Evolutionary conservation across 2,329 filamentous ascomycete species (phyloP).

Genomic region (Pseudocercospora fijiensis): DNA sequence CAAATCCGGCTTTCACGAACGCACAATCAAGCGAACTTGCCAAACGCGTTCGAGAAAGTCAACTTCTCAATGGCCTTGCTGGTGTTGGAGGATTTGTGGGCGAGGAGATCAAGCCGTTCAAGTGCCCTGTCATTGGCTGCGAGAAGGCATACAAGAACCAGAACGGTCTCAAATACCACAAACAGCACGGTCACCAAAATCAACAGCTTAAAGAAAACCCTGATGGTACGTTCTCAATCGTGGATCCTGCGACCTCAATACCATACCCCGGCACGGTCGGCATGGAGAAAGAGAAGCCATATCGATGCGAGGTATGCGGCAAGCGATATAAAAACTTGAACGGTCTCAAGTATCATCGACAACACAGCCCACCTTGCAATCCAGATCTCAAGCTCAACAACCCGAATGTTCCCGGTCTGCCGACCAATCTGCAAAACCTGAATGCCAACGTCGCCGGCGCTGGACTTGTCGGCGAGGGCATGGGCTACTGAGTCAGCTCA

Average conservation of each 20-base stretch:
- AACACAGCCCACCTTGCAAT: slow-evolving; percentile 82
- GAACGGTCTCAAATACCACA: slow-evolving; percentile 92
- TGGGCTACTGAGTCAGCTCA: slow-evolving; percentile 30
- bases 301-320: slow-evolving; percentile 93
- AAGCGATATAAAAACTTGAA: slow-evolving; percentile 99
- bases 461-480: slow-evolving; percentile 51
- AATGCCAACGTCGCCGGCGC: slow-evolving; percentile 53
- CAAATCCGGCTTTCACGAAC: slow-evolving; percentile 59
- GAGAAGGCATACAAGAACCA: slow-evolving; percentile 99
- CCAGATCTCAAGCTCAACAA: slow-evolving; percentile 67
- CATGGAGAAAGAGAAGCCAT: slow-evolving; percentile 99
- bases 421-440: slow-evolving; percentile 44
- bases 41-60: slow-evolving; percentile 62
- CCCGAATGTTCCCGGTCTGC: slow-evolving; percentile 34
- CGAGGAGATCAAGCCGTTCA: slow-evolving; percentile 96
- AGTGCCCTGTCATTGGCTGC: slow-evolving; percentile 95
- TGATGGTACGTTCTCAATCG: slow-evolving; percentile 96
- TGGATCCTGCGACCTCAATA: slow-evolving; percentile 89
- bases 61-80: slow-evolving; percentile 57
- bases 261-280: slow-evolving; percentile 94
- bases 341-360: slow-evolving; percentile 83
- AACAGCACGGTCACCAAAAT: slow-evolving; percentile 88
- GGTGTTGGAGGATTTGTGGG: slow-evolving; percentile 55
- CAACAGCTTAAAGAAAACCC: slow-evolving; percentile 96
- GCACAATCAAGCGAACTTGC: slow-evolving; percentile 74